phyloP scores from a whole-genome alignment of 2,329 filamentous ascomycete genomes.

The Rutstroemia sp. region DNA sequence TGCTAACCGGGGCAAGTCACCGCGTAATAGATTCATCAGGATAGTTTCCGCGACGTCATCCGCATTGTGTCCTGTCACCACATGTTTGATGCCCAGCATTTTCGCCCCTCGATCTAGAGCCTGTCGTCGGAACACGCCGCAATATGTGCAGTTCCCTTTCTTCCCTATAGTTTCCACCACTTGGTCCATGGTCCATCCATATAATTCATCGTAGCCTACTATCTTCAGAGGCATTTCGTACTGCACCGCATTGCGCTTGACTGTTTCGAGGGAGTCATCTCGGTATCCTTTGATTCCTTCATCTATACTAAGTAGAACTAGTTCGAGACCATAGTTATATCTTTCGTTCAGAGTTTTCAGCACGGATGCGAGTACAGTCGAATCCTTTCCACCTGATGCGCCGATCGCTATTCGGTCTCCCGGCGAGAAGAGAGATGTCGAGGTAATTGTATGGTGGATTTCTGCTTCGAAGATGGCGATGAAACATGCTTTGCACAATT shows the following conservation, averaged over 20 bases:
- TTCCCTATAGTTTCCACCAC: constrained; percentile 95
- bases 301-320: constrained; percentile 85
- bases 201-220: constrained; percentile 86
- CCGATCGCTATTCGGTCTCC: constrained; percentile 91
- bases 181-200: constrained; percentile 99
- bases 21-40: constrained; percentile 90
- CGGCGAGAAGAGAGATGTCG: constrained; percentile 69
- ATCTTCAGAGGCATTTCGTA: constrained; percentile 91
- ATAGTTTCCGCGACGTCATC: constrained; percentile 97
- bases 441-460: constrained; percentile 84
- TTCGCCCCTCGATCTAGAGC: constrained; percentile 89
- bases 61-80: constrained; percentile 95
- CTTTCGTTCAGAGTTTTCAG: constrained; percentile 91
- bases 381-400: constrained; percentile 95
- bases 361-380: constrained; percentile 88
- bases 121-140: constrained; percentile 90
- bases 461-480: constrained; percentile 83
- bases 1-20: constrained; percentile 79
- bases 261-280: constrained; percentile 92
- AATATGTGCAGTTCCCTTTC: constrained; percentile 98
- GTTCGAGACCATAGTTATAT: constrained; percentile 75
- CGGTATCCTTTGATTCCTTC: constrained; percentile 97
- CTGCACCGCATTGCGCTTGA: constrained; percentile 86
- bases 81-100: constrained; percentile 79
- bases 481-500: constrained; percentile 88